phyloP scores from a whole-genome alignment of 1,284 basidiomycete species.

The Moesziomyces parantarcticus region DNA sequence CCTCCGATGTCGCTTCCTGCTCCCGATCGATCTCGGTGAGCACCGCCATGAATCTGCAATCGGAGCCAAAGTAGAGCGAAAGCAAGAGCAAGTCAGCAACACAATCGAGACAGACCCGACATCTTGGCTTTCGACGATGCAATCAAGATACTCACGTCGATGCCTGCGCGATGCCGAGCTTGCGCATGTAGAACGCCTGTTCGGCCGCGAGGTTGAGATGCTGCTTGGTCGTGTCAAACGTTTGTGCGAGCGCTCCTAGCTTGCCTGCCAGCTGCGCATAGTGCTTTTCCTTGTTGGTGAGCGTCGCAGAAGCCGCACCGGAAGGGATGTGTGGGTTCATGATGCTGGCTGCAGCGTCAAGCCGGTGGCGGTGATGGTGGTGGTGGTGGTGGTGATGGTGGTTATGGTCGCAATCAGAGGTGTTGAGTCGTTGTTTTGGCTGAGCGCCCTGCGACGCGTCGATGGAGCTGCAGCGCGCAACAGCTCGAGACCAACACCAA shows the following conservation, averaged over 20 bases:
- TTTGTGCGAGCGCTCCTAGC: conserved; percentile 33
- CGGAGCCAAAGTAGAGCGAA: no score
- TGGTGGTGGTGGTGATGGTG: no score
- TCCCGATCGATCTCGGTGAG: conserved; percentile 36
- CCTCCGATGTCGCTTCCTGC: conserved; percentile 22
- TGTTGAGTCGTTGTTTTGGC: no score
- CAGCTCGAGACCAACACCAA: no score
- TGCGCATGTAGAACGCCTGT: conserved; percentile 50
- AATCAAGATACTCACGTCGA: conserved; percentile 30
- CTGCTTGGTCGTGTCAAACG: conserved; percentile 42
- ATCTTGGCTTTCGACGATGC: not conserved
- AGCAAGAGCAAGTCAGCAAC: not conserved
- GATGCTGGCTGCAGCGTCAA: not conserved
- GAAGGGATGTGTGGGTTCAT: conserved; percentile 34
- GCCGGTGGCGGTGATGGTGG: conserved; percentile 9
- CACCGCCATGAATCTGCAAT: conserved; percentile 42
- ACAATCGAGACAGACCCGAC: no score
- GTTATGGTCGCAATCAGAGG: no score
- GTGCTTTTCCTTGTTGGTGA: conserved; percentile 36
- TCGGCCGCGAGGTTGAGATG: conserved; percentile 41
- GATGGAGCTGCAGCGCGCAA: no score
- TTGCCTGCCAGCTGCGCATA: conserved; percentile 46
- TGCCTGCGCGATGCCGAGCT: conserved; percentile 48
- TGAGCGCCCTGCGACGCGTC: no score
- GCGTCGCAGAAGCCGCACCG: conserved; percentile 13